A percentile compares a stretch with the other conserved stretches of the same genome.
Conservation (phyloP, 306 rosid species). For the Senna siamea region DNA sequence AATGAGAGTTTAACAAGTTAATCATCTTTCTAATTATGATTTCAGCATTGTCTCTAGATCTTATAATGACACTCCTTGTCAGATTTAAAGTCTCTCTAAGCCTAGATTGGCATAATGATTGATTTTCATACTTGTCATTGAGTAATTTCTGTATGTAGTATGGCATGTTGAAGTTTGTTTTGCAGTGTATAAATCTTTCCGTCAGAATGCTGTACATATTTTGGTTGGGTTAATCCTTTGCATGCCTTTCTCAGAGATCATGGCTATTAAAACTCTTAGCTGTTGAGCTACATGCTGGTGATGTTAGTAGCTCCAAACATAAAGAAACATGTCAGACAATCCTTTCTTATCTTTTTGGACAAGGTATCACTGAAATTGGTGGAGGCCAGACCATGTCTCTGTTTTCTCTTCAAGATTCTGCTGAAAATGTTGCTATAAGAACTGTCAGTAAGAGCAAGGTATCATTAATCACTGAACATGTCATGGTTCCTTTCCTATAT, state of each 20-base stretch:
- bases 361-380: slow-evolving; percentile 54
- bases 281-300: slow-evolving; percentile 88
- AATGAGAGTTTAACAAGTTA: no score
- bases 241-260: slow-evolving; percentile 69
- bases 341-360: slow-evolving; percentile 79
- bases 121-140: neutral
- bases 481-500: slow-evolving; percentile 31
- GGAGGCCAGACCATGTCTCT: slow-evolving; percentile 44
- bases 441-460: slow-evolving; percentile 87
- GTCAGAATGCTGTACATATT: slow-evolving; percentile 14
- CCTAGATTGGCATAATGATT: neutral
- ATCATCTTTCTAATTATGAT: neutral
- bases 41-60: neutral
- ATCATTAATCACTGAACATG: slow-evolving; percentile 30
- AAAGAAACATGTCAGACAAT: slow-evolving; percentile 71
- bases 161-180: neutral
- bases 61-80: neutral
- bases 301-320: slow-evolving; percentile 65
- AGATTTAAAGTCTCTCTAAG: neutral
- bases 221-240: slow-evolving; percentile 30
- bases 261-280: slow-evolving; percentile 89
- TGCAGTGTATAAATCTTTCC: neutral
- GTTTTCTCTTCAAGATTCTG: slow-evolving; percentile 48
- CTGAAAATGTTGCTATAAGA: slow-evolving; percentile 59
- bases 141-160: neutral